Percentiles rank a stretch among this genome's conserved stretches.
Evolutionary conservation across 495 filamentous ascomycete genomes (phyloP).

Genomic region (Penicillium coprophilum): DNA sequence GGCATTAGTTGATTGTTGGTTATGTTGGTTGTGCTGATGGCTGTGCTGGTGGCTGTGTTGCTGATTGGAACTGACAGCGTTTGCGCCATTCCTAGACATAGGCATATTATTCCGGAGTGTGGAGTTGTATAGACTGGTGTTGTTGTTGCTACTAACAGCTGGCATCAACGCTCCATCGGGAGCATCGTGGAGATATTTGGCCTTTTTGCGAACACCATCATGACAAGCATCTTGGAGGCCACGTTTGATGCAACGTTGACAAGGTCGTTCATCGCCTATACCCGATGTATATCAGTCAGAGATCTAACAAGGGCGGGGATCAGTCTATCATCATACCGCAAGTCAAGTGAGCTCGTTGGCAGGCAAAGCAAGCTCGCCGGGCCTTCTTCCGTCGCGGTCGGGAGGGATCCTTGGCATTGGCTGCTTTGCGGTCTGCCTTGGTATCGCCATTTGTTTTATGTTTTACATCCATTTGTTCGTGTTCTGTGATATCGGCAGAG

Average conservation of each 20-base stretch:
- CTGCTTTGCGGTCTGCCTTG: slow-evolving; percentile 57
- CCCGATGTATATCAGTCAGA: slow-evolving; percentile 18
- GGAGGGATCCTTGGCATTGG: slow-evolving; percentile 77
- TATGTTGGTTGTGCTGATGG: slow-evolving; percentile 9
- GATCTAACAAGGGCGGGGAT: background rate
- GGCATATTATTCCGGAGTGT: slow-evolving; percentile 31
- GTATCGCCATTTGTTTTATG: slow-evolving; percentile 59
- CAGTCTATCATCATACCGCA: slow-evolving; percentile 69
- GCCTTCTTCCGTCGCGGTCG: slow-evolving; percentile 94
- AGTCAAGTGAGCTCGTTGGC: slow-evolving; percentile 94
- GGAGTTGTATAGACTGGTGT: slow-evolving; percentile 39
- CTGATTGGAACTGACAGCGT: slow-evolving; percentile 18
- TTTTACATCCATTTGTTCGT: slow-evolving; percentile 39
- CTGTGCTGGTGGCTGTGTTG: slow-evolving; percentile 1
- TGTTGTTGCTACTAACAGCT: slow-evolving; percentile 35
- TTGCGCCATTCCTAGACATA: slow-evolving; percentile 36
- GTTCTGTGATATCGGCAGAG: slow-evolving; percentile 51
- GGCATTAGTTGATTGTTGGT: slow-evolving; percentile 27
- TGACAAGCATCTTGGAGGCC: slow-evolving; percentile 86
- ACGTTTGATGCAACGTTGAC: slow-evolving; percentile 89
- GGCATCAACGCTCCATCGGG: slow-evolving; percentile 74
- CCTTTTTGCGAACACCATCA: slow-evolving; percentile 96
- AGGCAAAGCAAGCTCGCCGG: slow-evolving; percentile 90
- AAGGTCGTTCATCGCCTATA: slow-evolving; percentile 83
- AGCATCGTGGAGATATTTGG: slow-evolving; percentile 97